These are phyloP conservation scores for Trichoderma asperellum DNA, from an alignment of 2,329 filamentous ascomycete genomes.

Conservation along the genomic window DNA sequence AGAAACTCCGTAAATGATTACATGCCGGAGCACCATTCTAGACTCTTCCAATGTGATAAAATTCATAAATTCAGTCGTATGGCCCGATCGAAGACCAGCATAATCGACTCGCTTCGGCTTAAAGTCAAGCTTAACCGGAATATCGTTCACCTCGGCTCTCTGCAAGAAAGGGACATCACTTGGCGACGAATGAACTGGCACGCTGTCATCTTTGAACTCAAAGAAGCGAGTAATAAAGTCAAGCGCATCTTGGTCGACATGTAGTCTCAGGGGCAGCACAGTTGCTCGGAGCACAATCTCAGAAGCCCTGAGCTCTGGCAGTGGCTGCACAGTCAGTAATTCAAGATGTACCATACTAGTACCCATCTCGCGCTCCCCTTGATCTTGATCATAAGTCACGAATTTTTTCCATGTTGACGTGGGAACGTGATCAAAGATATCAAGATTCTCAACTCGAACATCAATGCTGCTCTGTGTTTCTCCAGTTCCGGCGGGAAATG, in stretches of 20 bases:
- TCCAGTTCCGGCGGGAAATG: constrained; percentile 74
- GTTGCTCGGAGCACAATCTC: constrained; percentile 83
- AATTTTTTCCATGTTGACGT: constrained; percentile 99
- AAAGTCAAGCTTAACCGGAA: constrained; percentile 87
- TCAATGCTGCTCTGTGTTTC: constrained; percentile 90
- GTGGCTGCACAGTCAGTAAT: constrained; percentile 82
- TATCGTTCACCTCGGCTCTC: constrained; percentile 80
- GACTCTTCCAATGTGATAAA: constrained; percentile 91
- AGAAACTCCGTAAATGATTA: constrained; percentile 88
- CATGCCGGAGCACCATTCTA: constrained; percentile 81
- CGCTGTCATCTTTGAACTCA: constrained; percentile 85
- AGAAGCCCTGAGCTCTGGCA: constrained; percentile 81
- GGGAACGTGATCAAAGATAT: constrained; percentile 91
- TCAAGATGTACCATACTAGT: constrained; percentile 91
- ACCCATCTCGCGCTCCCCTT: constrained; percentile 81
- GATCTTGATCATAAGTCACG: constrained; percentile 87
- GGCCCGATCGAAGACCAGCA: constrained; percentile 84
- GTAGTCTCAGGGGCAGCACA: constrained; percentile 81
- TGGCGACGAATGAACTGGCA: constrained; percentile 58
- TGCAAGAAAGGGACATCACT: constrained; percentile 86
- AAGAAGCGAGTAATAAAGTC: constrained; percentile 98
- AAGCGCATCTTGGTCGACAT: constrained; percentile 95
- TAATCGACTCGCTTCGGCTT: constrained; percentile 99
- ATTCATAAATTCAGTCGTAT: constrained; percentile 98
- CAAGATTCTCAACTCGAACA: constrained; percentile 78